phyloP scores from a whole-genome alignment of 1,284 basidiomycete species.

The Sparassis latifolia region DNA sequence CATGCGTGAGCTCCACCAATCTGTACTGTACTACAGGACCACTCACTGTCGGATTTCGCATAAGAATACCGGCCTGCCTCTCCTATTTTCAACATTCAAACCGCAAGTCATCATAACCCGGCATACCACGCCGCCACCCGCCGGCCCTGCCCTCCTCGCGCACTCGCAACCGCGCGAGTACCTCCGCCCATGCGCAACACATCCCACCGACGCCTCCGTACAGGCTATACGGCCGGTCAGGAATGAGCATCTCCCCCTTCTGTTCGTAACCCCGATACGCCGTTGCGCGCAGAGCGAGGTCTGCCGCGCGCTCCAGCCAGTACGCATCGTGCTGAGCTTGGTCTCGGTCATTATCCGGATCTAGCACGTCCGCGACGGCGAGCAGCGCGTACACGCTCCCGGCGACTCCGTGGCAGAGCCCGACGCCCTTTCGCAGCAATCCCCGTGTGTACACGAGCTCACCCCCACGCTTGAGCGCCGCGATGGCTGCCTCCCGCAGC shows the following conservation, averaged over 20 bases:
- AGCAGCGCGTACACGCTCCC: slow-evolving; percentile 47
- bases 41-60: no score
- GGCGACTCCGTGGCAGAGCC: slow-evolving; percentile 50
- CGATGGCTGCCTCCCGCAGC: slow-evolving; percentile 18
- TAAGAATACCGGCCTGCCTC: no score
- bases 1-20: no score
- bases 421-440: slow-evolving; percentile 46
- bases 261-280: slow-evolving; percentile 27
- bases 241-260: slow-evolving; percentile 35
- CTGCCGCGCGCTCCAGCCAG: slow-evolving; percentile 33
- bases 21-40: no score
- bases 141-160: slow-evolving; percentile 4
- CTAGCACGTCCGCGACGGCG: slow-evolving; percentile 32
- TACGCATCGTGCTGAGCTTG: slow-evolving; percentile 1
- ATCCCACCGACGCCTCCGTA: slow-evolving; percentile 50
- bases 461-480: slow-evolving; percentile 32
- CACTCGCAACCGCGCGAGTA: slow-evolving; percentile 28
- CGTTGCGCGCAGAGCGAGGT: slow-evolving; percentile 40
- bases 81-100: no score
- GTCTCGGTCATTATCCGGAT: background rate
- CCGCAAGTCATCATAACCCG: slow-evolving; percentile 19
- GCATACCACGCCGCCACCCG: slow-evolving; percentile 17
- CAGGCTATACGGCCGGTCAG: slow-evolving; percentile 47
- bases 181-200: slow-evolving; percentile 49
- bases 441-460: slow-evolving; percentile 41